Evolutionary conservation across 2,329 filamentous ascomycete genomes (phyloP).

Genomic region (Pseudogymnoascus verrucosus): DNA sequence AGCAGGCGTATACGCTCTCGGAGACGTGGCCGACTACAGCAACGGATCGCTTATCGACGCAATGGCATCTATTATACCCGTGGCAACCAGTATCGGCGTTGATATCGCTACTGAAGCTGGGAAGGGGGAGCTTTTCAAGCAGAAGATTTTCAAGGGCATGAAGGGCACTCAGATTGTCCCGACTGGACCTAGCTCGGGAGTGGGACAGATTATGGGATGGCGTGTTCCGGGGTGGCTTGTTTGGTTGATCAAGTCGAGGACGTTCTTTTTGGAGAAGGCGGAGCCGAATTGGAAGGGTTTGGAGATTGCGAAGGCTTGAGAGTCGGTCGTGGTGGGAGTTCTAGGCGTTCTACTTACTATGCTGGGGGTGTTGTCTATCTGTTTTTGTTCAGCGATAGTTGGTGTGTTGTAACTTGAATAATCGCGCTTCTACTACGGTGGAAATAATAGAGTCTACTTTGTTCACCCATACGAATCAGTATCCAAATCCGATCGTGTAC

Average conservation of each 20-base stretch:
- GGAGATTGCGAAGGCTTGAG: conserved; percentile 9
- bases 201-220: conserved; percentile 31
- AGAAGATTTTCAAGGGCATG: conserved; percentile 27
- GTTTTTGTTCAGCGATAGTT: neutral
- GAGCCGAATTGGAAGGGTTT: conserved; percentile 10
- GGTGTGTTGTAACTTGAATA: neutral
- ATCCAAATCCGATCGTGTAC: neutral
- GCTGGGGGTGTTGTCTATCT: neutral
- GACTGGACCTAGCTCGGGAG: conserved; percentile 30
- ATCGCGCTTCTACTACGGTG: neutral
- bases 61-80: conserved; percentile 31
- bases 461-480: neutral
- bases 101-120: conserved; percentile 30
- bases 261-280: conserved; percentile 29
- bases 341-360: neutral
- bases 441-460: neutral
- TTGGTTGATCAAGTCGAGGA: conserved; percentile 30
- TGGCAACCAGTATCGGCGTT: conserved; percentile 37
- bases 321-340: neutral
- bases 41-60: conserved; percentile 36
- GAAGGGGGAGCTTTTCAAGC: conserved; percentile 8
- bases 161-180: conserved; percentile 32
- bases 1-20: conserved; percentile 38
- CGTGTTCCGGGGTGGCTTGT: conserved; percentile 31
- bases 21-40: conserved; percentile 37